Evolutionary conservation across 1,284 basidiomycete genomes (phyloP), one percentile per base, ranked within the genome.

Genomic region (Porogramme epimiltina): DNA sequence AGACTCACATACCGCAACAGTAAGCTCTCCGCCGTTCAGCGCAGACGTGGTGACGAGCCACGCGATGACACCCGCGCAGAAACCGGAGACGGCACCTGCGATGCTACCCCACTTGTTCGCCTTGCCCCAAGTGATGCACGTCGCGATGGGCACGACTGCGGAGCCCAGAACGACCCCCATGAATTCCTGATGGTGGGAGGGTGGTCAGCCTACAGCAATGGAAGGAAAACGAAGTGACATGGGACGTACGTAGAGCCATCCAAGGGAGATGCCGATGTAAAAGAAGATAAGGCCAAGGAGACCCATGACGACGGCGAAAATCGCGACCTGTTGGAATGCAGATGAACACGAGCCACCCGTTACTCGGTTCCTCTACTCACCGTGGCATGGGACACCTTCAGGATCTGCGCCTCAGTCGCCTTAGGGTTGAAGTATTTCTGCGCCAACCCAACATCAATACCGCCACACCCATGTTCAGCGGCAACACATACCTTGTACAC

Each of bases 241-340:
- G 38, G 18, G 3, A 76, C 81, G 44, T 54, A 87, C 87, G 65
- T 91, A 92, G 47, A 92, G 81, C 88, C 88, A 93, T 15, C 91
- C 92, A 90, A 93, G 91, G 5, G 84, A 88, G 49, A 98, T 85
- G 4, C 93, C 92, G 55, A 93, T 92, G 65, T 91, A 93, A 72
- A 81, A 87, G 78, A 95, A 97, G 52, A 94, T 89, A 26, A 90
- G 72, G 0, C 93, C 95, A 2, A 91, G 85, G 13, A 92, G 61
- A 25, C 87, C 91, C 82, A 93, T 93, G 42, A 89, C 75, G 33
- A 95, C 52, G 0, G 88, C 88, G 68, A 89, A 95, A 31, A 84
- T 70, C 1, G 74, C 82, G 31, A 91, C 51, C 47, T 49, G 40
- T 4, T n/a, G 80, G 88, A 89, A 49, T 49, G 19, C 10, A 55